Base-by-base conservation (phyloP, 192 early-diverging fungal species). In the Podila verticillata region DNA sequence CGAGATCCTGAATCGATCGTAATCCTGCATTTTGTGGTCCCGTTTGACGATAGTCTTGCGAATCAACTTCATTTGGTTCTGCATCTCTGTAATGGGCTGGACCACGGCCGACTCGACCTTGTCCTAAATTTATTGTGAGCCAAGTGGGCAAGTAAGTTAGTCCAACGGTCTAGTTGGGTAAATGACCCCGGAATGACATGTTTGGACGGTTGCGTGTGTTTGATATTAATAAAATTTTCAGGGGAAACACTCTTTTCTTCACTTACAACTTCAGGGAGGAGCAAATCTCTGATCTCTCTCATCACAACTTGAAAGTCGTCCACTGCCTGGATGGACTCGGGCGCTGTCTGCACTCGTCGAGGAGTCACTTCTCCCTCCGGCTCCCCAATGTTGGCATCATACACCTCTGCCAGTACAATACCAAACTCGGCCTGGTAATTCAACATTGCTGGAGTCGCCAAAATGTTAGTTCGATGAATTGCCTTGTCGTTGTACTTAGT, bases 21-120 rank as follows among this genome's bases (percentile, higher is more conserved):
- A 98, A 82, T 99, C 98, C 3, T 96, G 74, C 44, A 95, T 82
- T 82, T 99, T 99, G 84, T 96, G 96, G 29, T 91, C 88, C 30
- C 96, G 91, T 85, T 99, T 99, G 5, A 88, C 86, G 61, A 99
- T 95, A 7, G 93, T 86, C 77, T 93, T 93, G 82, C 91, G 89
- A 39, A 99, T 93, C 59, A 88, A 84, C 59, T 93, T 91, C 82
- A 95, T 84, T 61, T 98, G 77, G 5, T 84, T 79, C 56, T 96
- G 84, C 68, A 94, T 87, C 64, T 97, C 95, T 19, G 84, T 79
- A 28, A 92, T 67, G 0, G 97, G 97, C 3, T 83, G 83, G 9
- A 99, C 88, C 7, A 99, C 89, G 12, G 84, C 87, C 22, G 84
- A 74, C 77, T 99, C 97, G 60, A 99, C 81, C 2, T 85, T 70